Percentiles rank a stretch among this genome's conserved stretches.
phyloP scores from a whole-genome alignment of 192 early-diverging fungal genomes.

The Piromyces sp. region DNA sequence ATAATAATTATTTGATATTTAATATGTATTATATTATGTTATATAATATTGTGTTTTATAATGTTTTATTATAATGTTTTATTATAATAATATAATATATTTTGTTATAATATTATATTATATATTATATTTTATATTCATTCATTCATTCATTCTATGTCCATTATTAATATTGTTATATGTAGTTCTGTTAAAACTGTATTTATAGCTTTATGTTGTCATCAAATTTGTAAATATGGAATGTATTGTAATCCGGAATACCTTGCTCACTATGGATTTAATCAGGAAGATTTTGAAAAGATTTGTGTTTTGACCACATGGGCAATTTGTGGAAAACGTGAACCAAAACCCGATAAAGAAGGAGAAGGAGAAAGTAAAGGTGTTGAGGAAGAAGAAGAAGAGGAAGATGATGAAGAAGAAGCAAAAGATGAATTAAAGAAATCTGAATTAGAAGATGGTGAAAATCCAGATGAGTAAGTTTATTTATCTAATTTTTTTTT shows the following conservation, averaged over 20 bases:
- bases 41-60: too few species aligned
- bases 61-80: too few species aligned
- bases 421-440: neutral
- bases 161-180: neutral
- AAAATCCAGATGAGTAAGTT: slow-evolving; percentile 10
- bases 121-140: too few species aligned
- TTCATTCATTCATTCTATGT: too few species aligned
- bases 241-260: slow-evolving; percentile 51
- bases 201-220: slow-evolving; percentile 79
- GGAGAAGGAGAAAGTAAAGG: neutral
- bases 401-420: slow-evolving; percentile 1
- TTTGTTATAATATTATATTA: too few species aligned
- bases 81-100: too few species aligned
- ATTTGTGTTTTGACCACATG: slow-evolving; percentile 59
- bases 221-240: slow-evolving; percentile 55
- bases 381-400: slow-evolving; percentile 7
- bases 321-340: slow-evolving; percentile 40
- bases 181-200: slow-evolving; percentile 31
- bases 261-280: slow-evolving; percentile 29
- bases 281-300: slow-evolving; percentile 35
- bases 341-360: neutral
- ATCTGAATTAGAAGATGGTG: slow-evolving; percentile 11
- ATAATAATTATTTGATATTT: too few species aligned
- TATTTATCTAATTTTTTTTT: too few species aligned
- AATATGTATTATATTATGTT: too few species aligned